Base-by-base conservation (phyloP, 2,329 filamentous ascomycete genomes). In the Exophiala calicioides region DNA sequence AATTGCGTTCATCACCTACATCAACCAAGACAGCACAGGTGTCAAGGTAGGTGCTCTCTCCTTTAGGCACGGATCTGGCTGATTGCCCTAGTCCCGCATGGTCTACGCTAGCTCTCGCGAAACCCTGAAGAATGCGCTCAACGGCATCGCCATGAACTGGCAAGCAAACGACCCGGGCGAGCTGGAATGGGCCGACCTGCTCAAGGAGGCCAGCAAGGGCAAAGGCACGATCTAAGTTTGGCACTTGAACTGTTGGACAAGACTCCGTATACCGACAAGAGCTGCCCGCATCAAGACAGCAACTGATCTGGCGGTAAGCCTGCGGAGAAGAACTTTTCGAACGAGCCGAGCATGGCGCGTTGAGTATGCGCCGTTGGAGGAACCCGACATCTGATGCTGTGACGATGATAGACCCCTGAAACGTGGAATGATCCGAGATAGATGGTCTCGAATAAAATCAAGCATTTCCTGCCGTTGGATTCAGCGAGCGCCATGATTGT, bases 41-140 rank as follows among this genome's bases (percentile, higher is more conserved):
- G 56, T 60, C 46, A 60, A 60, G 56, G 58, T 59, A 53, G 38
- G 36, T 31, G 15, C 30, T 30, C 13, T 16, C 13, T 20, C 15
- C 8, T 19, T 6, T 15, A 13, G 21, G 13, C 13, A 24, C 6
- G n/a, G 52, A 62, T 20, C 53, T 41, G 24, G 59, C 46, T 37
- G 12, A 26, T 20, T 20, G 8, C 24, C 24, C 27, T 26, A 71
- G 69, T 69, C 66, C 64, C 72, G 70, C 54, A 75, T 76, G 73
- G 67, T 74, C 47, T 76, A 76, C 63, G 72, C 73, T 57, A 72
- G 70, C 56, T 75, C 70, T 37, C 68, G 70, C 43, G 71, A 75
- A 60, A 65, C 64, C 47, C 58, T 76, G 55, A 75, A 75, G 65
- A 72, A 70, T 53, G 69, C 72, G 13, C 66, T 76, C 32, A 73